phyloP scores from a whole-genome alignment of 1,139 yeast genomes.

The Blastobotrys proliferans region DNA sequence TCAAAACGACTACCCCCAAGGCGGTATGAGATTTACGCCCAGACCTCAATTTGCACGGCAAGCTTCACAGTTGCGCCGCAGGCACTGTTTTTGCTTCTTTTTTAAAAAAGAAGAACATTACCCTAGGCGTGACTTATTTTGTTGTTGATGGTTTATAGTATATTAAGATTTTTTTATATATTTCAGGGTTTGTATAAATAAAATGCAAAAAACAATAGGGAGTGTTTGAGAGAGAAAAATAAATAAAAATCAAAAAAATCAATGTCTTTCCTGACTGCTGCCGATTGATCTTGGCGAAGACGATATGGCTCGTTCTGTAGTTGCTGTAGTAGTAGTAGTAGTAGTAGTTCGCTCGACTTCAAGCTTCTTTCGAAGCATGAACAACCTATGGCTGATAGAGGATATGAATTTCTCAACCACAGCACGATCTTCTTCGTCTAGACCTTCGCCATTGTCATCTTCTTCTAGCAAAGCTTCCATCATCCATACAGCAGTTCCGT shows the following conservation, averaged over 20 bases:
- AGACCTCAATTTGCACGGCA: too few relatives aligned
- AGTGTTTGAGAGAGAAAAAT: background rate
- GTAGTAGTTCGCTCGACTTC: conserved; percentile 9
- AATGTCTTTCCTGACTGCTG: conserved; percentile 1
- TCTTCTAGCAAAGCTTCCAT: conserved; percentile 71
- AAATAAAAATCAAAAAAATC: background rate
- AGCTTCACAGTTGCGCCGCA: too few relatives aligned
- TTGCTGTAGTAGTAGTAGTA: background rate
- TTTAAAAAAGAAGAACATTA: too few relatives aligned
- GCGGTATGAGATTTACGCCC: too few relatives aligned
- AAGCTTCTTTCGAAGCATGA: conserved; percentile 26
- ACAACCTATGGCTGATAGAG: conserved; percentile 33
- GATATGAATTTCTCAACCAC: conserved; percentile 62
- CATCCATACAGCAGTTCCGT: conserved; percentile 95
- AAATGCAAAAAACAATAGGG: background rate
- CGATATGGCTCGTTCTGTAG: conserved; percentile 1
- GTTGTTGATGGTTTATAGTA: too few relatives aligned
- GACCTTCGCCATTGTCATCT: conserved; percentile 30
- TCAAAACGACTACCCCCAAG: too few relatives aligned
- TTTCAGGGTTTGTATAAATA: too few relatives aligned
- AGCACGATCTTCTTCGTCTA: conserved; percentile 66
- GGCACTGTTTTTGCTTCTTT: too few relatives aligned
- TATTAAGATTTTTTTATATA: too few relatives aligned
- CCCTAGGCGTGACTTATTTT: too few relatives aligned
- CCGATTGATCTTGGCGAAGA: background rate